These are phyloP conservation scores for Colletotrichum agaves DNA, from an alignment of 2,329 filamentous ascomycete species.

Conservation along the genomic window DNA sequence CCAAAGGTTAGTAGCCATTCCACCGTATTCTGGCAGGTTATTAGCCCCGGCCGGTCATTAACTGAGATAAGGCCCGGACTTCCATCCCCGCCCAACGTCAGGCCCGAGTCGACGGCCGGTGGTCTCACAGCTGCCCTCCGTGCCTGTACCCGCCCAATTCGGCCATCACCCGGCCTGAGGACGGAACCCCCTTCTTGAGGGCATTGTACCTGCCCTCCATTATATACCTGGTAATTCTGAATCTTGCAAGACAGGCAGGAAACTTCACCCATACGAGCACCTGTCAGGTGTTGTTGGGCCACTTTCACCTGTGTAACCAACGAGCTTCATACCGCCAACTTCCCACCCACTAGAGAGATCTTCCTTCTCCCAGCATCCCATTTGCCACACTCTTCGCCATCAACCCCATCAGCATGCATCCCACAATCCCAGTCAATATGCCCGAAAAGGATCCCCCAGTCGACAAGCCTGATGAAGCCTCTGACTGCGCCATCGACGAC, in stretches of 20 bases:
- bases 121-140: constrained; percentile 3
- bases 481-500: constrained; percentile 51
- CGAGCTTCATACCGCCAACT: not conserved
- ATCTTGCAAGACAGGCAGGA: not conserved
- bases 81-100: constrained; percentile 23
- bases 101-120: constrained; percentile 22
- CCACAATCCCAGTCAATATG: not conserved
- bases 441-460: constrained; percentile 22
- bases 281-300: not conserved
- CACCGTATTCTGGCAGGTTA: not conserved
- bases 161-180: not conserved
- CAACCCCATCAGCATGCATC: not conserved
- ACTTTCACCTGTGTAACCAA: constrained; percentile 17
- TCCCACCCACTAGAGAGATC: not conserved
- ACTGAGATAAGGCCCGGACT: constrained; percentile 7
- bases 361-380: not conserved
- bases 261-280: not conserved
- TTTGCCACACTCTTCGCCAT: not conserved
- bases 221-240: not conserved
- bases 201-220: not conserved
- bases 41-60: constrained; percentile 2
- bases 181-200: not conserved
- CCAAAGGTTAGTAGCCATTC: not conserved
- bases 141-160: constrained; percentile 6
- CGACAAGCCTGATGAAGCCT: not conserved